A percentile compares a stretch with the other conserved stretches of the same genome.
Conservation (phyloP, 441 rosid species). For the Eruca vesicaria region DNA sequence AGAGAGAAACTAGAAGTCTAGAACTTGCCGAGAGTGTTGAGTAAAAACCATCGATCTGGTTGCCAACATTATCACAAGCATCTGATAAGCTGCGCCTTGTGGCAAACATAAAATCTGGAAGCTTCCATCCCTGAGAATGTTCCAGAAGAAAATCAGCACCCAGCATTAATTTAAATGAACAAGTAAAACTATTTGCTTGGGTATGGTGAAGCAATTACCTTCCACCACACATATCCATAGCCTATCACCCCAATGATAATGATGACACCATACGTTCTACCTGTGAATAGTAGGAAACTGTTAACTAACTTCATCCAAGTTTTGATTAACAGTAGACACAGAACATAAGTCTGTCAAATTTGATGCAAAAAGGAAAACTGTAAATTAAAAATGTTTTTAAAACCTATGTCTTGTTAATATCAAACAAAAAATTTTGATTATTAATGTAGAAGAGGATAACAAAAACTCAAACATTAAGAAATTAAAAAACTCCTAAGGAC, state of each 20-base stretch:
- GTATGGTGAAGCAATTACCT: constrained; percentile 48
- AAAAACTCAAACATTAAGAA: not conserved
- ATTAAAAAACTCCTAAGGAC: constrained; percentile 38
- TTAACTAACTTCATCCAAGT: not conserved
- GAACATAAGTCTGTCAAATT: not conserved
- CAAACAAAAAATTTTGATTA: not conserved
- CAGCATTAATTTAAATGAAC: not conserved
- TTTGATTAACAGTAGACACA: not conserved
- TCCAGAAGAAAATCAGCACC: not conserved
- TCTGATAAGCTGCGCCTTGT: constrained; percentile 86
- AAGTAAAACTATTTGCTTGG: not conserved
- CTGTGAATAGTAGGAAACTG: constrained; percentile 37
- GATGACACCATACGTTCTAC: constrained; percentile 61
- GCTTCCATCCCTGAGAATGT: constrained; percentile 79
- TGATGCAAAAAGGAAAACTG: not conserved
- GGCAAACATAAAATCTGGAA: constrained; percentile 95
- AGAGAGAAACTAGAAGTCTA: not conserved
- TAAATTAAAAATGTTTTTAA: not conserved
- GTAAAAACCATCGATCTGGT: constrained; percentile 78
- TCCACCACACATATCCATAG: constrained; percentile 97
- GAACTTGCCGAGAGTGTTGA: constrained; percentile 63
- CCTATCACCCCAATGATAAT: constrained; percentile 70
- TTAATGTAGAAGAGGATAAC: not conserved
- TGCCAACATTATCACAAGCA: constrained; percentile 70
- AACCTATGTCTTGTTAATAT: not conserved